Evolutionary conservation across 2,329 filamentous ascomycete genomes (phyloP).

Genomic region (Scedosporium apiospermum): DNA sequence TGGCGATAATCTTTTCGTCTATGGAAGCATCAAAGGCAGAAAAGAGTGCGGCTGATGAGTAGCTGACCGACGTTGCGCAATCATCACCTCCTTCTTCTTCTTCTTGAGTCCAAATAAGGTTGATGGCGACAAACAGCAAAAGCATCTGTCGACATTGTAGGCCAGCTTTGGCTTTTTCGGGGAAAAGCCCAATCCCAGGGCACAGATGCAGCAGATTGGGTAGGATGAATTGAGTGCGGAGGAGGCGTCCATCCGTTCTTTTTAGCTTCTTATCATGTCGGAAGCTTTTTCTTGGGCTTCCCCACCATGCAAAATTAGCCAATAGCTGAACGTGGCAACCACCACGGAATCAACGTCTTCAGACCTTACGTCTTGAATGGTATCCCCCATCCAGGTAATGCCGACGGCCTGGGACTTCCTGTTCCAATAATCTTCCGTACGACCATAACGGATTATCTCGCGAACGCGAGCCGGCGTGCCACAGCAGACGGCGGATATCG

Average conservation of each 20-base stretch:
- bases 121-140: too few relatives aligned
- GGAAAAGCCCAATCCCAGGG: too few relatives aligned
- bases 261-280: not conserved
- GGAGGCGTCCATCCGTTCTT: not conserved
- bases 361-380: not conserved
- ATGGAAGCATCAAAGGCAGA: not conserved
- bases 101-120: too few relatives aligned
- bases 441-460: too few relatives aligned
- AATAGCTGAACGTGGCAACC: not conserved
- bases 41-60: conserved; percentile 1
- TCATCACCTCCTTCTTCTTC: too few relatives aligned
- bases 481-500: not conserved
- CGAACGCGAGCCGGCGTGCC: too few relatives aligned
- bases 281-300: not conserved
- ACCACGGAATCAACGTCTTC: not conserved
- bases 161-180: too few relatives aligned
- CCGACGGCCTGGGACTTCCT: not conserved
- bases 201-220: too few relatives aligned
- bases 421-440: too few relatives aligned
- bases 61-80: not conserved
- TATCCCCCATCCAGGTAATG: not conserved
- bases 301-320: not conserved
- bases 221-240: too few relatives aligned
- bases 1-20: too few relatives aligned
- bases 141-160: too few relatives aligned